Evolutionary conservation across 2,329 filamentous ascomycete genomes (phyloP).

Genomic region (Phyllosticta paracitricarpa): DNA sequence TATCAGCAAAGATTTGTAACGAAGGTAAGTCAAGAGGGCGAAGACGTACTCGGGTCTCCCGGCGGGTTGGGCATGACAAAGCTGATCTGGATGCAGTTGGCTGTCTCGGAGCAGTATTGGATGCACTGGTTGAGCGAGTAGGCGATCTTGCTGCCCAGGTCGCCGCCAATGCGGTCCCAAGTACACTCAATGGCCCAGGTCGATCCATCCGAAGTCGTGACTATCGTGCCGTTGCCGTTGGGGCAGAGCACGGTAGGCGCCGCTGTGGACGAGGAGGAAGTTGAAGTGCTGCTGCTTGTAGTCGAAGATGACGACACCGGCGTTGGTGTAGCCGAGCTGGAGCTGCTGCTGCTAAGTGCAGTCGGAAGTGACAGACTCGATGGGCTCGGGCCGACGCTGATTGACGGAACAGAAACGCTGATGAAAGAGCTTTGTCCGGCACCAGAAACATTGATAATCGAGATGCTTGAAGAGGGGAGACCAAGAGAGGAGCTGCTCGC

Average conservation of each 20-base stretch:
- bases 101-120: constrained; percentile 15
- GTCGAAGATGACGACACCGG: too few species aligned
- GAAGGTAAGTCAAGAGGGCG: too few species aligned
- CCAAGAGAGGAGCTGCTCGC: not conserved
- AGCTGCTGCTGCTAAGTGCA: not conserved
- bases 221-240: constrained; percentile 11
- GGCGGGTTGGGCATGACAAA: constrained; percentile 6
- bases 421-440: not conserved
- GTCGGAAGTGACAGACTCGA: not conserved
- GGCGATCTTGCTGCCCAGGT: constrained; percentile 12
- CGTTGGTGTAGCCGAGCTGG: too few species aligned
- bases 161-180: constrained; percentile 17
- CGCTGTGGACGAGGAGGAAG: not conserved
- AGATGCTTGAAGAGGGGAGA: not conserved
- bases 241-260: constrained; percentile 13
- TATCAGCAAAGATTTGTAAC: too few species aligned
- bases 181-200: constrained; percentile 18
- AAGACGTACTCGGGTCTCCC: not conserved
- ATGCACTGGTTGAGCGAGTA: constrained; percentile 15
- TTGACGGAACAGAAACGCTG: not conserved
- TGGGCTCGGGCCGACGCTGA: not conserved
- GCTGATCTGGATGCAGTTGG: constrained; percentile 17
- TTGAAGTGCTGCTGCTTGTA: not conserved
- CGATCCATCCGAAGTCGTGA: constrained; percentile 15
- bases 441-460: not conserved